Base-by-base conservation (phyloP, 208 protist genomes). In the Phytomonas francai region DNA sequence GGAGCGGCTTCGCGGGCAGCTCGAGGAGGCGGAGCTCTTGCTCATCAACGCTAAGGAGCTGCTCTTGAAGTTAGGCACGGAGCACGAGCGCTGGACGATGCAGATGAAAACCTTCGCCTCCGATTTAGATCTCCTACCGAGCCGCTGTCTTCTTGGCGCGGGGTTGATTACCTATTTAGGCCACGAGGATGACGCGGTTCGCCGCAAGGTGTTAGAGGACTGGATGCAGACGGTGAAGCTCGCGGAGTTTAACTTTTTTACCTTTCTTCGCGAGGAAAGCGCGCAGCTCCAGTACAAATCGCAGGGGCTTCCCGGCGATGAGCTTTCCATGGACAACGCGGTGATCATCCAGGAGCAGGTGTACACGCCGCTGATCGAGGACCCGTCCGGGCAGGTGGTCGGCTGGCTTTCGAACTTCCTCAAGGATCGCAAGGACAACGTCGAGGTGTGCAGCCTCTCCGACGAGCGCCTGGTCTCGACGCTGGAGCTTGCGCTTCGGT, bases 291-390 rank as follows among this genome's bases (percentile, higher is more conserved):
- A 87, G 63, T 98, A 97, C 85, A 99, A 98, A 84, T 75, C 86
- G 7, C 80, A 99, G 74, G 97, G 97, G 12, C 81, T 99, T 22
- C 96, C 96, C 0, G 85, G 85, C 22, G 98, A 99, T 74, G 88
- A 97, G 57, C 85, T 99, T 28, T 98, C 95, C 3, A 91, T 98
- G 81, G 97, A 99, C 77, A 99, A 99, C 79, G 97, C 97, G n/a
- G 87, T 99, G 33, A 83, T 97, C 9, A 97, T 99, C 63, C 78
- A 97, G 57, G 84, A 97, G 66, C 83, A 94, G 64, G 80, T 92
- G 27, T 72, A 69, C 59, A 94, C 89, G 63, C 95, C 97, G 28
- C 83, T 99, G 60, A 97, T 99, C 70, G 92, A 98, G 69, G 98
- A 99, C 76, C 97, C 98, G 11, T 93, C 96, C 0, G 85, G 86